A percentile compares a stretch with the other conserved stretches of the same genome.
Evolutionary conservation across 139 green algal genomes (phyloP).

Genomic region (Trebouxia sp.): DNA sequence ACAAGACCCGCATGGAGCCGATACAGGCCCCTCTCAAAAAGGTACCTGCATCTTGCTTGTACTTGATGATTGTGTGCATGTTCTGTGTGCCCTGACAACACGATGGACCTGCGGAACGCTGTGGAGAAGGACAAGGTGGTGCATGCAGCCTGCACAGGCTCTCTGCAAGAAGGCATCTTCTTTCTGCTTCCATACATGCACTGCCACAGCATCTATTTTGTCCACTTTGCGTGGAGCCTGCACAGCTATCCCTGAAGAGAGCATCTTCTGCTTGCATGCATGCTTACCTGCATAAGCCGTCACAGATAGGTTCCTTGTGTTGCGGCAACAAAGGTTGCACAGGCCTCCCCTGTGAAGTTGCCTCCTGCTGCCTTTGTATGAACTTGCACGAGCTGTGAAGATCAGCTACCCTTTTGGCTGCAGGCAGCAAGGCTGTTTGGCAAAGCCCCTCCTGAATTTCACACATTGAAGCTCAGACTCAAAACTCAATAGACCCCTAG

Average conservation of each 20-base stretch:
- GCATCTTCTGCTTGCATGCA: background rate
- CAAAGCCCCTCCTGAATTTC: conserved; percentile 6
- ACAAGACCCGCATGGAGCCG: conserved; percentile 8
- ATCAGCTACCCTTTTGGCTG: no score
- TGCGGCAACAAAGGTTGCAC: no score
- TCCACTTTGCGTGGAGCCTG: background rate
- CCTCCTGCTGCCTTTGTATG: no score
- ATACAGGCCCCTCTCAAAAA: background rate
- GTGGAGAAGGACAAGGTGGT: background rate
- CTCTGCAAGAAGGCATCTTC: background rate
- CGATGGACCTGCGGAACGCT: background rate
- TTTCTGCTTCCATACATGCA: background rate
- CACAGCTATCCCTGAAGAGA: background rate
- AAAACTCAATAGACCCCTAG: no score
- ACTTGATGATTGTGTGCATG: background rate
- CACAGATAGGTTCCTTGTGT: no score
- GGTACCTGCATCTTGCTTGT: background rate
- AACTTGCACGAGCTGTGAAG: no score
- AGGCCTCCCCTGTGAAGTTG: no score
- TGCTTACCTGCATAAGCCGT: no score
- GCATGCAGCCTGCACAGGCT: background rate
- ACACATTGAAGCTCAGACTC: background rate
- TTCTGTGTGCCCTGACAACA: background rate
- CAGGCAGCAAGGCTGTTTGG: conserved; percentile 20
- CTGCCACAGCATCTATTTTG: no score